Evolutionary conservation across 768 basidiomycete genomes (phyloP).

Genomic region (Boletus rubescentipes): DNA sequence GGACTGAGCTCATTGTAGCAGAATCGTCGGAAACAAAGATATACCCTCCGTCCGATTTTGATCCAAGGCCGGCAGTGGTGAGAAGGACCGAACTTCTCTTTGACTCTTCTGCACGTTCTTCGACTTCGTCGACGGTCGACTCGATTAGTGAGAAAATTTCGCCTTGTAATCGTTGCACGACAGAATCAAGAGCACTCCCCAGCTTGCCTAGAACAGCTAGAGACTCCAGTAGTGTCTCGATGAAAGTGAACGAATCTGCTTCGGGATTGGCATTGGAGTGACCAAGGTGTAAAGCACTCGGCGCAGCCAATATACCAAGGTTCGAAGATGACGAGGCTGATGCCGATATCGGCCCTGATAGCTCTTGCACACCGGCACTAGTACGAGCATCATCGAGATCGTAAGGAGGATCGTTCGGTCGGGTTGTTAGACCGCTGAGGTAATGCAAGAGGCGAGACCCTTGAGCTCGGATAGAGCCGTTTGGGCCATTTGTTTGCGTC

Average conservation of each 20-base stretch:
- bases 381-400: slow-evolving; percentile 49
- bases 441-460: slow-evolving; percentile 59
- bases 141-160: slow-evolving; percentile 89
- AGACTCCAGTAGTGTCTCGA: slow-evolving; percentile 92
- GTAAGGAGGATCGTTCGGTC: slow-evolving; percentile 77
- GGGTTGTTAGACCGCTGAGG: slow-evolving; percentile 61
- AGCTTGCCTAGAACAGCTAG: slow-evolving; percentile 88
- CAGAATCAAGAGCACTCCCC: slow-evolving; percentile 76
- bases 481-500: slow-evolving; percentile 21
- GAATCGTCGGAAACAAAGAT: slow-evolving; percentile 38
- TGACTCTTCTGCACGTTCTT: slow-evolving; percentile 83
- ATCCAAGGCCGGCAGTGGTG: slow-evolving; percentile 36
- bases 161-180: slow-evolving; percentile 76
- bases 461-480: slow-evolving; percentile 27
- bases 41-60: slow-evolving; percentile 53
- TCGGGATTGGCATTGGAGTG: slow-evolving; percentile 66
- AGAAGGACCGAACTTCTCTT: slow-evolving; percentile 46
- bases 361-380: slow-evolving; percentile 20
- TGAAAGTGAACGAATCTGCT: slow-evolving; percentile 88
- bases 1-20: slow-evolving; percentile 20
- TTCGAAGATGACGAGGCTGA: slow-evolving; percentile 29
- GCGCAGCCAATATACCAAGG: slow-evolving; percentile 15
- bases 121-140: slow-evolving; percentile 84
- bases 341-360: slow-evolving; percentile 17
- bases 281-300: slow-evolving; percentile 22